Evolutionary conservation across 2,329 filamentous ascomycete genomes (phyloP).

Genomic region (Epichloe sylvatica): DNA sequence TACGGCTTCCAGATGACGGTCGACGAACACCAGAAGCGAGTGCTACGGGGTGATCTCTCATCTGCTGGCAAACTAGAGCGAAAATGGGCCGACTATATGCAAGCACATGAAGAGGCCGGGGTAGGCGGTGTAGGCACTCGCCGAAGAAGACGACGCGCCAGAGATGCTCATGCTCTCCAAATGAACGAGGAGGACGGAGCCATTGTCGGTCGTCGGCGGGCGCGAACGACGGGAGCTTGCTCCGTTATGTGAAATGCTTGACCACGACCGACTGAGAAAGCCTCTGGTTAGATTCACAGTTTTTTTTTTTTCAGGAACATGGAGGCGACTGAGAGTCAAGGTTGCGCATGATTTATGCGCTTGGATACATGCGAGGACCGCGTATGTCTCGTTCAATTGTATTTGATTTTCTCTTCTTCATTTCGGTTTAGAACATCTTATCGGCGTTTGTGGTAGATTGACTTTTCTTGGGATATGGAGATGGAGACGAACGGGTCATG

Average conservation of each 20-base stretch:
- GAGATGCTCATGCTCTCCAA: constrained; percentile 69
- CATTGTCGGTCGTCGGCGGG: constrained; percentile 41
- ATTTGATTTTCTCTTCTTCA: not conserved
- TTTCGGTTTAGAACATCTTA: not conserved
- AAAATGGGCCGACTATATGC: constrained; percentile 93
- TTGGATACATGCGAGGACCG: not conserved
- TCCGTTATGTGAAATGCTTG: constrained; percentile 43
- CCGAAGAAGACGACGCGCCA: constrained; percentile 58
- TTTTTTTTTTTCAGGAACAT: not conserved
- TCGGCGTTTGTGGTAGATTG: not conserved
- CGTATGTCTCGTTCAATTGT: not conserved
- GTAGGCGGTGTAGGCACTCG: constrained; percentile 51
- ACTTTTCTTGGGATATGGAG: not conserved
- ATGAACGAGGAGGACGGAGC: constrained; percentile 65
- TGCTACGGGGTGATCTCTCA: constrained; percentile 60
- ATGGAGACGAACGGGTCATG: not conserved
- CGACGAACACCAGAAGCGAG: constrained; percentile 80
- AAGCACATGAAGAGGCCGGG: constrained; percentile 73
- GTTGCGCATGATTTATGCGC: too few species aligned
- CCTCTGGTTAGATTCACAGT: too few species aligned
- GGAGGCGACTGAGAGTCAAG: not conserved
- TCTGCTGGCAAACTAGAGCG: constrained; percentile 68
- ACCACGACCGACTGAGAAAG: not conserved
- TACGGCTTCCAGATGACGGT: constrained; percentile 93
- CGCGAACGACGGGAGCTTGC: constrained; percentile 50